phyloP scores from a whole-genome alignment of 1,284 basidiomycete species.

The Malassezia equina region DNA sequence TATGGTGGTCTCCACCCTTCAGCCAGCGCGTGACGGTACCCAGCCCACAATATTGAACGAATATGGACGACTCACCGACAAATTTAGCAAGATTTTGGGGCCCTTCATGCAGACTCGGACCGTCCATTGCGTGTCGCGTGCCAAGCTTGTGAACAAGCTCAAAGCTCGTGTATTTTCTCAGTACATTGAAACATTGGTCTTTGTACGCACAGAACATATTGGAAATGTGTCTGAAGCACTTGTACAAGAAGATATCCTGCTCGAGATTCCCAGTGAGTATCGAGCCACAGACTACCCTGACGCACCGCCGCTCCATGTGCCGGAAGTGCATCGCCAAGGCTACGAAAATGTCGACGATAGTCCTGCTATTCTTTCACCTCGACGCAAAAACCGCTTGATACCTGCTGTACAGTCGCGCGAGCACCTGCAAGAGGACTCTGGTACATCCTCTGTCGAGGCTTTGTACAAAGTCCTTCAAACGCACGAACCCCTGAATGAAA shows the following conservation, averaged over 20 bases:
- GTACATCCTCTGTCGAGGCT: background rate
- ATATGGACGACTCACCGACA: slow-evolving; percentile 9
- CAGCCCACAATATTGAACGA: slow-evolving; percentile 4
- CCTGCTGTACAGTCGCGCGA: background rate
- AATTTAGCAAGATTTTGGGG: slow-evolving; percentile 9
- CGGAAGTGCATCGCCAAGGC: background rate
- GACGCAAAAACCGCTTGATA: background rate
- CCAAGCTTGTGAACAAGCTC: slow-evolving; percentile 1
- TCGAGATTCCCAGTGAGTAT: slow-evolving; percentile 5
- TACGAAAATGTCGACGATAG: background rate
- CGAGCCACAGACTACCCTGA: slow-evolving; percentile 7
- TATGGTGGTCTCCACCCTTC: slow-evolving; percentile 7
- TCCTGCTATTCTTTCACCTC: background rate
- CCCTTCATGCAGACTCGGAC: background rate
- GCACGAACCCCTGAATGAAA: slow-evolving; percentile 75
- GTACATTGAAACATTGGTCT: slow-evolving; percentile 12
- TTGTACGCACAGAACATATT: background rate
- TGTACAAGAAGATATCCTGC: slow-evolving; percentile 1
- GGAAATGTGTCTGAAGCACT: background rate
- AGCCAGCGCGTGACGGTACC: background rate
- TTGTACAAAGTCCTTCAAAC: background rate
- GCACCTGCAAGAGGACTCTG: background rate
- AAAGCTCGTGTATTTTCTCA: slow-evolving; percentile 8
- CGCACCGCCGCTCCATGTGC: slow-evolving; percentile 1
- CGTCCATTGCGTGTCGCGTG: slow-evolving; percentile 8